Conservation (phyloP, 2,329 filamentous ascomycete genomes). For the Pseudopithomyces chartarum region DNA sequence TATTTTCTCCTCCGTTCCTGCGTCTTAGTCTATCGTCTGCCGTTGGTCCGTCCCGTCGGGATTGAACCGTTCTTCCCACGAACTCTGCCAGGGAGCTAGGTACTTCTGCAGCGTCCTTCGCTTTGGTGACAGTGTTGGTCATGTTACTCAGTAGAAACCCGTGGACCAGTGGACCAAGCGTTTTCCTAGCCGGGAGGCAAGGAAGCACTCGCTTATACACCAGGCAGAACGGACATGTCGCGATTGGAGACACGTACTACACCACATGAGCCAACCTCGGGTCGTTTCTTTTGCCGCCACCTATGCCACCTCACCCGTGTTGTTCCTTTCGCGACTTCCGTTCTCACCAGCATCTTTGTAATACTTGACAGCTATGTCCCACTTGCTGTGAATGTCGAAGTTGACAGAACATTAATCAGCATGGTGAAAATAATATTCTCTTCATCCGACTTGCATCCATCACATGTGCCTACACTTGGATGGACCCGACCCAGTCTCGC, state of each 20-base stretch:
- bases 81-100: too few species aligned
- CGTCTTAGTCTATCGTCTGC: neutral
- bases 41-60: neutral
- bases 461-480: too few species aligned
- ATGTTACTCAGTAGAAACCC: neutral
- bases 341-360: neutral
- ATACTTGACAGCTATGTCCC: neutral
- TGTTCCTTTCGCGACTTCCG: neutral
- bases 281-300: neutral
- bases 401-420: too few species aligned
- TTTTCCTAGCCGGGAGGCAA: neutral
- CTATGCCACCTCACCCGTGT: neutral
- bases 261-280: constrained; percentile 1
- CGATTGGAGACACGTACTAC: constrained; percentile 22
- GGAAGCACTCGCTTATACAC: constrained; percentile 1
- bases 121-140: neutral
- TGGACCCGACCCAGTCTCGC: too few species aligned
- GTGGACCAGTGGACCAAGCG: neutral
- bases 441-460: too few species aligned
- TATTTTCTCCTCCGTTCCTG: constrained; percentile 1
- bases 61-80: too few species aligned
- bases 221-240: neutral
- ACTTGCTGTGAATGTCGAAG: neutral
- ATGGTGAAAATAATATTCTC: too few species aligned
- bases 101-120: neutral